Percentiles rank a stretch among this genome's conserved stretches.
These are phyloP conservation scores for Thalassiosira gravida DNA, from an alignment of 352 stramenopile genomes.

Conservation along the genomic window DNA sequence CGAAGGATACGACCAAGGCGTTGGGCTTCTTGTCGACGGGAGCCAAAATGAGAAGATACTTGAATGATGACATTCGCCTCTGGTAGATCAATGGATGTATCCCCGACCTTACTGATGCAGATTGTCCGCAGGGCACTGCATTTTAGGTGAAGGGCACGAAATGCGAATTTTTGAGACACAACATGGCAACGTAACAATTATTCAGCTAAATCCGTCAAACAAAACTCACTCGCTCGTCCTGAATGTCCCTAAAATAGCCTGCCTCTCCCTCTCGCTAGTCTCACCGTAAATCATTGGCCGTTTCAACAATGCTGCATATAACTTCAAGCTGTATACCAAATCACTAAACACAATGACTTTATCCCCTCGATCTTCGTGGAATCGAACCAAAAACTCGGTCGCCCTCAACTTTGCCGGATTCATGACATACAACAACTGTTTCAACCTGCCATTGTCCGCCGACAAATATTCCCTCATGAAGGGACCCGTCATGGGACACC, in stretches of 20 bases:
- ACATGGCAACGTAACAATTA: background rate
- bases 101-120: slow-evolving; percentile 92
- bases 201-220: slow-evolving; percentile 20
- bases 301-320: slow-evolving; percentile 90
- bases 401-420: slow-evolving; percentile 98
- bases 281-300: slow-evolving; percentile 95
- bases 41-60: slow-evolving; percentile 97
- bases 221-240: slow-evolving; percentile 73
- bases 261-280: slow-evolving; percentile 90
- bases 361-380: slow-evolving; percentile 96
- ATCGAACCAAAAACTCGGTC: slow-evolving; percentile 94
- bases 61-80: slow-evolving; percentile 99
- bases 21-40: slow-evolving; percentile 98
- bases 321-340: slow-evolving; percentile 94
- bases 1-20: slow-evolving; percentile 98
- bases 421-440: slow-evolving; percentile 97
- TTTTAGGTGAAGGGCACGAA: no score
- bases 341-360: slow-evolving; percentile 99
- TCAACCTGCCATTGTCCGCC: slow-evolving; percentile 88
- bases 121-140: slow-evolving; percentile 85
- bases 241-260: slow-evolving; percentile 88
- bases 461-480: slow-evolving; percentile 95
- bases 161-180: background rate
- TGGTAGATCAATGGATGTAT: slow-evolving; percentile 98
- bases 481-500: slow-evolving; percentile 97